Evolutionary conservation across 176 grass and related monocot species (phyloP), one percentile per base, ranked within the genome.

Genomic region (Musa itinerans): DNA sequence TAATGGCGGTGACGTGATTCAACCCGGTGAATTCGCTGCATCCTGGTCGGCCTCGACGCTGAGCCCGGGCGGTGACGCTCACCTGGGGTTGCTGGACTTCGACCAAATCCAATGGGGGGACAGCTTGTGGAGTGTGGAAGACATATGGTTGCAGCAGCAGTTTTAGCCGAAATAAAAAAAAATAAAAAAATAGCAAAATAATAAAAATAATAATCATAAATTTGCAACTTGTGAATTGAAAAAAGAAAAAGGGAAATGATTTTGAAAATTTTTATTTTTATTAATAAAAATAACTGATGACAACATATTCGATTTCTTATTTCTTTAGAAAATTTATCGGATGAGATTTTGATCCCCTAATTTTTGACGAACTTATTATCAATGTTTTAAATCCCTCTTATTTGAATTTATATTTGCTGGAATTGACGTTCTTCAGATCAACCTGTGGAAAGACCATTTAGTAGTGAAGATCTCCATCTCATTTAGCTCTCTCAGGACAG

Each of bases 81-180:
- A 90, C 54, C 26, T 89, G 7, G 88, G 82, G 24, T 80, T 87
- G 20, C 79, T 69, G 6, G 94, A 98, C 83, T 89, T 91, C 26
- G 94, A 98, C 52, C 80, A 91, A 26, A 82, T 80, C 54, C 49
- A 67, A 71, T 91, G 92, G 56, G 86, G 74, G 54, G 90, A 98
- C 53, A 91, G 73, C 77, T 75, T 93, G 67, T 98, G 90, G 90
- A 87, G 79, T 74, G 81, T 91, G 81, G 94, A 98, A 61, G 83
- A 75, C 79, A 65, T 89, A 63, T 98, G 90, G 90, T 87, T 82
- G 79, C 78, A 63, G 69, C 88, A 89, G 64, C 79, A 74, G 63
- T 29, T 66, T 51, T 74, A 53, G 2, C 66, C 0, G 20, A 48
- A 50, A 51, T 9, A 48, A 51, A 10, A 29, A 16, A 20, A 64